Evolutionary conservation across 2,329 filamentous ascomycete species (phyloP).

Genomic region (Xylaria sp.): DNA sequence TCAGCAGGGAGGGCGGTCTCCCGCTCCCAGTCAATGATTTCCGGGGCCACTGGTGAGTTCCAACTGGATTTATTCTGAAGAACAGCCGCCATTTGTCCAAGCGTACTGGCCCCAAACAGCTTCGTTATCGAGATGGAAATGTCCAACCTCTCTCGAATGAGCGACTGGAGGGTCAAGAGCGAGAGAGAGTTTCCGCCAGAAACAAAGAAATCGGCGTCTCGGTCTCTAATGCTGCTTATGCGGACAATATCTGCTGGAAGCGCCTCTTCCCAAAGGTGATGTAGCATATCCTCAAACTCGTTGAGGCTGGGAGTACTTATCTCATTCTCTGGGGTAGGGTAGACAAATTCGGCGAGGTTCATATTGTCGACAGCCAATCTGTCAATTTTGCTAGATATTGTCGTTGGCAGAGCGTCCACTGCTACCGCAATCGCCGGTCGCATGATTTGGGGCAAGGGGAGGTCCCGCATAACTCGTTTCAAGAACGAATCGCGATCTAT

Average conservation of each 20-base stretch:
- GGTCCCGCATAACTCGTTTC: too few relatives aligned
- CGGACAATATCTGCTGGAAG: neutral
- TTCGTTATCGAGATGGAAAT: neutral
- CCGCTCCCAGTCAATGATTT: neutral
- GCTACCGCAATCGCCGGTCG: too few relatives aligned
- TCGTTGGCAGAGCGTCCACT: too few relatives aligned
- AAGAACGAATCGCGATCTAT: too few relatives aligned
- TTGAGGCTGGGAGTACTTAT: too few relatives aligned
- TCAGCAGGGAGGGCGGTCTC: neutral
- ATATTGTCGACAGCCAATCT: too few relatives aligned
- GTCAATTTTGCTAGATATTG: too few relatives aligned
- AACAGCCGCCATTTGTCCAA: neutral
- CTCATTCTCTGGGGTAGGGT: too few relatives aligned
- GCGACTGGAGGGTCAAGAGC: neutral
- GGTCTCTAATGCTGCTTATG: neutral
- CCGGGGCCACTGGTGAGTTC: neutral
- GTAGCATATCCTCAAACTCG: too few relatives aligned
- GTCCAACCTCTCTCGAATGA: neutral
- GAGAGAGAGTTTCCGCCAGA: neutral
- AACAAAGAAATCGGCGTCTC: neutral
- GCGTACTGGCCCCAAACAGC: neutral
- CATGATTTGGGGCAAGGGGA: too few relatives aligned
- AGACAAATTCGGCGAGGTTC: too few relatives aligned
- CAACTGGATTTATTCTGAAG: neutral
- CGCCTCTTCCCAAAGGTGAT: neutral